A percentile compares a stretch with the other conserved stretches of the same genome.
These are phyloP conservation scores for Alloteropsis angusta DNA, from an alignment of 202 grass and related monocot species.

Conservation along the genomic window DNA sequence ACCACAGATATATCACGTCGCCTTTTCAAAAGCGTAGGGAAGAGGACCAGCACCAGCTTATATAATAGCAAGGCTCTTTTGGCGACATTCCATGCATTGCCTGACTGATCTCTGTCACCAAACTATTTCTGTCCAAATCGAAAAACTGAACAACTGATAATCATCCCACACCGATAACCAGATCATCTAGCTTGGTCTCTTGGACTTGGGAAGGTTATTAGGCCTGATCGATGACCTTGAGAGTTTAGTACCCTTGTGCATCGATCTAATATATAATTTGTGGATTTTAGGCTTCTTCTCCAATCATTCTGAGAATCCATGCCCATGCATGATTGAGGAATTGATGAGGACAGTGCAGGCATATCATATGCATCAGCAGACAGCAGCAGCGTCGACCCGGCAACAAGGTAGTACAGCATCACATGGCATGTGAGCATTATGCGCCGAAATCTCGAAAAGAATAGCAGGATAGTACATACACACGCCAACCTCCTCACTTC, in stretches of 20 bases:
- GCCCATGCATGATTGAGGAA: background rate
- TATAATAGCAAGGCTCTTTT: background rate
- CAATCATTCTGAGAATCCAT: background rate
- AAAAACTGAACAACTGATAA: background rate
- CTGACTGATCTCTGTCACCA: background rate
- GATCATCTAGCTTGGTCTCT: background rate
- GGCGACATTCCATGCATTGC: background rate
- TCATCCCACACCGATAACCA: background rate
- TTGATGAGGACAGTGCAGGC: background rate
- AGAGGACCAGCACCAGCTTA: background rate
- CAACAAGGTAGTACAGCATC: background rate
- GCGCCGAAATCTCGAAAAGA: background rate
- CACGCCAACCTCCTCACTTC: background rate
- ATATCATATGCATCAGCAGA: background rate
- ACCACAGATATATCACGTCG: background rate
- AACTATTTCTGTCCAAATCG: background rate
- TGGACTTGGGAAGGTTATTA: background rate
- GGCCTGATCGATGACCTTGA: background rate
- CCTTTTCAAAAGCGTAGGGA: background rate
- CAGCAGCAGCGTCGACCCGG: background rate
- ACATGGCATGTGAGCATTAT: conserved; percentile 23
- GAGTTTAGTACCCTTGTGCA: background rate
- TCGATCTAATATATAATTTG: background rate
- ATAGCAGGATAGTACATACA: background rate
- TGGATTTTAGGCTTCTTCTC: background rate